Conservation (phyloP, 106 monocot species). For the Chionographis japonica region DNA sequence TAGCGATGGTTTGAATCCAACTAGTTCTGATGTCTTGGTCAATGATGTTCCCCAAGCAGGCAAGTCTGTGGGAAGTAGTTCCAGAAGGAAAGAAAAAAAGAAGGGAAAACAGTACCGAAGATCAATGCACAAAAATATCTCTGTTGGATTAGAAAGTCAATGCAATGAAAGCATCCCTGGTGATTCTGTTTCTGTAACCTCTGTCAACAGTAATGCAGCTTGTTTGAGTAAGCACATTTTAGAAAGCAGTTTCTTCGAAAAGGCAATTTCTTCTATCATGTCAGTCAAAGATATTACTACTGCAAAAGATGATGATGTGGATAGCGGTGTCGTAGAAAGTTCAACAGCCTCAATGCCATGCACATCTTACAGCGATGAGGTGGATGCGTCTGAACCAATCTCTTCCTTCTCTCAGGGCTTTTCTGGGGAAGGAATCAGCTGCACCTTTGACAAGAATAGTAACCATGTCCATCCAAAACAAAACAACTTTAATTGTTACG, state of each 20-base stretch:
- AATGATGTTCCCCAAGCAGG: slow-evolving; percentile 11
- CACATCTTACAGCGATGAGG: slow-evolving; percentile 30
- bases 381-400: slow-evolving; percentile 21
- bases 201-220: slow-evolving; percentile 6
- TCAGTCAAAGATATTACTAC: slow-evolving; percentile 1
- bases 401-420: slow-evolving; percentile 12
- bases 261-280: slow-evolving; percentile 11
- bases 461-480: neutral
- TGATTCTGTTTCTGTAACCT: slow-evolving; percentile 12
- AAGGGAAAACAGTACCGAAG: slow-evolving; percentile 49
- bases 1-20: slow-evolving; percentile 14
- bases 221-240: slow-evolving; percentile 9
- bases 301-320: slow-evolving; percentile 18
- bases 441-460: neutral
- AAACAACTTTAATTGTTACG: neutral
- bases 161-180: slow-evolving; percentile 10
- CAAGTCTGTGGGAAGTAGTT: slow-evolving; percentile 39
- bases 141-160: slow-evolving; percentile 11
- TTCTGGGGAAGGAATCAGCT: slow-evolving; percentile 6
- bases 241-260: slow-evolving; percentile 18
- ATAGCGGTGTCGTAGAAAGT: slow-evolving; percentile 10
- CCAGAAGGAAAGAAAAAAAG: slow-evolving; percentile 68
- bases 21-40: slow-evolving; percentile 29
- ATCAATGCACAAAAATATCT: slow-evolving; percentile 19
- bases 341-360: slow-evolving; percentile 8